Evolutionary conservation across 2,329 filamentous ascomycete genomes (phyloP), one percentile per base, ranked within the genome.

Genomic region (Clathrospora elynae): DNA sequence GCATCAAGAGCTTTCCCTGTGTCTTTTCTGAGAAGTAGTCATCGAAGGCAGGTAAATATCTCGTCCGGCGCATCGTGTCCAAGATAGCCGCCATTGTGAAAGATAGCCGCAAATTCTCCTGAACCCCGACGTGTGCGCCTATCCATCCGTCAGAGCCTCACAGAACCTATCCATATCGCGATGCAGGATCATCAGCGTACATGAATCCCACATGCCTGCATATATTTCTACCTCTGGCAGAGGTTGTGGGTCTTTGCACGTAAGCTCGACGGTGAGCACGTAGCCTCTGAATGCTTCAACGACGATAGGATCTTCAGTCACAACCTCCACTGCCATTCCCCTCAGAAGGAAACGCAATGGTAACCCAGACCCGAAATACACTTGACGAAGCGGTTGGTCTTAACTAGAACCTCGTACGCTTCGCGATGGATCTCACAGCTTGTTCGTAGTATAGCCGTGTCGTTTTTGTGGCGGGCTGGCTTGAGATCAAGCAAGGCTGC

Each of bases 1-100:
- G 50, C n/a, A 31, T 34, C 7, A 61, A 36, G 2, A 61, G 35
- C 2, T 29, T 29, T 32, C 53, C n/a, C 25, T 61, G 55, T 0
- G 43, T 62, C 5, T 42, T 49, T 8, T 41, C 32, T 1, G 51
- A 48, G 36, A 57, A 60, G 49, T 55, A 57, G 6, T 41, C 38
- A 9, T 30, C 13, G 17, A 46, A 42, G 7, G 28, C 25, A 11
- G 25, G 30, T 12, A 14, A 25, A n/a, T 24, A 5, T 3, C 12
- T 33, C 11, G 5, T 24, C n/a, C 14, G 13, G 28, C 3, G 25
- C n/a, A 25, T 12, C 12, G 12, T 6, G 6, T 38, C 19, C 10
- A 48, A 10, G 8, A 28, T 18, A 2, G 32, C 50, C 6, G 34
- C 51, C 7, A 57, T 26, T 11, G 37, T 45, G 5, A 59, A 31